Evolutionary conservation across 163 green algal genomes (phyloP).

Genomic region (Scenedesmus sp.): DNA sequence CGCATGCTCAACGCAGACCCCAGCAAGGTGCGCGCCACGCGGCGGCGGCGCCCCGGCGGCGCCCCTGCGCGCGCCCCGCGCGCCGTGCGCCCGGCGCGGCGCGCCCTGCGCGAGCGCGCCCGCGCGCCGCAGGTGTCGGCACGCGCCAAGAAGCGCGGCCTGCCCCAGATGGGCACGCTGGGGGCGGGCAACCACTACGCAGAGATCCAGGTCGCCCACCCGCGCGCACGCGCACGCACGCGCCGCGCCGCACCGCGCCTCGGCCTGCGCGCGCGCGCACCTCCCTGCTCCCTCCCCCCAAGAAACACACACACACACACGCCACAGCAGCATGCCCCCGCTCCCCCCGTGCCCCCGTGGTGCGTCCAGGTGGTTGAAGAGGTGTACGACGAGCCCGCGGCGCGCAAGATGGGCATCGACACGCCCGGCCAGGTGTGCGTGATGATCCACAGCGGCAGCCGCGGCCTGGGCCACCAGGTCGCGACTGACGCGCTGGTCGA

Average conservation of each 20-base stretch:
- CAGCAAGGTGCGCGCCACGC: slow-evolving; percentile 54
- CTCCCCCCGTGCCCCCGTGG: too few relatives aligned
- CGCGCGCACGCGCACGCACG: too few relatives aligned
- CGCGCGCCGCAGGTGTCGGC: slow-evolving; percentile 69
- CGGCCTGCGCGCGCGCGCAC: background rate
- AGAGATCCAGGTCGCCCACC: slow-evolving; percentile 88
- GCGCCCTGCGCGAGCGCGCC: background rate
- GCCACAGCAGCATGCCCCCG: slow-evolving; percentile 40
- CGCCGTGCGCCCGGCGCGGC: too few relatives aligned
- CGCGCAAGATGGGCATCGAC: slow-evolving; percentile 91
- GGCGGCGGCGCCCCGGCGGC: too few relatives aligned
- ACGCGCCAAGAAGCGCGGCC: slow-evolving; percentile 90
- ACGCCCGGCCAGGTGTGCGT: slow-evolving; percentile 76
- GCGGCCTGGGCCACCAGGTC: slow-evolving; percentile 82
- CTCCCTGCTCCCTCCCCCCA: background rate
- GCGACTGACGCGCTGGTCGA: slow-evolving; percentile 86
- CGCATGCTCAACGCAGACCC: slow-evolving; percentile 85
- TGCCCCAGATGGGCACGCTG: slow-evolving; percentile 93
- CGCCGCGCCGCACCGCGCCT: background rate
- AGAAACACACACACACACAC: too few relatives aligned
- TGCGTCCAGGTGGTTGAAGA: slow-evolving; percentile 94
- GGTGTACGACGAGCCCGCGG: slow-evolving; percentile 82
- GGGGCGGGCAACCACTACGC: slow-evolving; percentile 96
- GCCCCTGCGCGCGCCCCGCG: too few relatives aligned
- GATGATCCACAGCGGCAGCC: slow-evolving; percentile 89